Evolutionary conservation across 345 rosid species (phyloP), one percentile per base, ranked within the genome.

Genomic region (Arabidopsis suecica): DNA sequence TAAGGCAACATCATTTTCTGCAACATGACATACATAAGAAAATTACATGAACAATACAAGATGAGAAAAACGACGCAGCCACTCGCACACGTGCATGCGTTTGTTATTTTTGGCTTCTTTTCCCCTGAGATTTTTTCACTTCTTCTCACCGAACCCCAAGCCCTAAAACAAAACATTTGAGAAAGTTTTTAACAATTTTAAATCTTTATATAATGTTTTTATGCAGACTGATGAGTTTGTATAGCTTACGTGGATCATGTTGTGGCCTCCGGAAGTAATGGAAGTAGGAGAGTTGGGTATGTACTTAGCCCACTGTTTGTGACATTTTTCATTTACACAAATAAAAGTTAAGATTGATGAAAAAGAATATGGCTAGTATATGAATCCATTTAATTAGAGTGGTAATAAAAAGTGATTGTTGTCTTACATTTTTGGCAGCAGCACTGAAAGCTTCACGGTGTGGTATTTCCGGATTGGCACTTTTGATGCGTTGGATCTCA

Each of bases 401-500:
- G 7, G 33, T 48, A 11, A 30, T 2, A 65, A 74, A 57, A 55
- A 6, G 18, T 1, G 32, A 50, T 28, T 20, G 22, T 28, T 13
- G 20, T 61, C 85, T 81, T 84, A 95, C 98, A 68, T 95, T 92
- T 85, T 95, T 95, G 1, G 99, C 97, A 41, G 98, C 98, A 32
- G 99, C 78, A 67, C 99, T 95, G 64, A 95, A 95, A 67, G 98
- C 99, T 77, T 95, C 98, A 55, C 99, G 86, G 65, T 95, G 97
- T 54, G 99, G 97, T 72, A 90, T 88, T 83, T 90, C 99, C 9
- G 98, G 98, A 80, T 95, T 89, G 5, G 96, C 94, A 9, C 88
- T 87, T 81, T 95, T 95, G 85, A 92, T 95, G 55, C 99, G 96
- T 81, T 95, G 96, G 44, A 95, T 95, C 93, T 95, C 99, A 81